phyloP scores from a whole-genome alignment of 2,329 filamentous ascomycete genomes.

The Talaromyces islandicus region DNA sequence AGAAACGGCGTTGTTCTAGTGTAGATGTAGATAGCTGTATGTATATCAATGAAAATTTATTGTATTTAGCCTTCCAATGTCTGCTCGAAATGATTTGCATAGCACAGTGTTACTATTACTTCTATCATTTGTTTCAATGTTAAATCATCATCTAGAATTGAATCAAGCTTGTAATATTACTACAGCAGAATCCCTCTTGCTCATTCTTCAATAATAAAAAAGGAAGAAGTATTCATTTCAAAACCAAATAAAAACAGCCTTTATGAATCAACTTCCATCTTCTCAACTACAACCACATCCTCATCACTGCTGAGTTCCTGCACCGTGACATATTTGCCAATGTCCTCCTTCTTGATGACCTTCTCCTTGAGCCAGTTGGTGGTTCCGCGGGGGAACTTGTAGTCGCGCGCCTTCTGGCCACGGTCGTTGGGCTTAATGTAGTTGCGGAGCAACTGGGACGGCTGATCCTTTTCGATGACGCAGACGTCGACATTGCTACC shows the following conservation, averaged over 20 bases:
- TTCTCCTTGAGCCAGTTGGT: constrained; percentile 95
- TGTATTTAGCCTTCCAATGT: neutral
- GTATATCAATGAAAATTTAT: neutral
- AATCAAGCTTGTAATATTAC: neutral
- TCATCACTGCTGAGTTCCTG: constrained; percentile 71
- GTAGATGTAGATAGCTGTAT: neutral
- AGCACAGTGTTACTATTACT: neutral
- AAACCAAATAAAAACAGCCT: neutral
- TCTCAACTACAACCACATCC: constrained; percentile 54
- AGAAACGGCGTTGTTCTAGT: neutral
- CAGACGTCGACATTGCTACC: constrained; percentile 97
- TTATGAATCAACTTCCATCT: constrained; percentile 56
- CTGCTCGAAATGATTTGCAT: neutral
- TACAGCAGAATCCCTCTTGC: neutral
- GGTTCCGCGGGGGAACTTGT: constrained; percentile 84
- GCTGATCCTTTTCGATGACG: constrained; percentile 92
- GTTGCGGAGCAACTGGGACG: constrained; percentile 77
- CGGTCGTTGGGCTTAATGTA: constrained; percentile 91
- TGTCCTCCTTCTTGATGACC: constrained; percentile 87
- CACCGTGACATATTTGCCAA: constrained; percentile 89
- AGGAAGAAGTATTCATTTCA: neutral
- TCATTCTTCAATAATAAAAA: neutral
- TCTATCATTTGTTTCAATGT: neutral
- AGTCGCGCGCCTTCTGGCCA: constrained; percentile 85
- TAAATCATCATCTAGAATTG: neutral